Evolutionary conservation across 2,329 filamentous ascomycete genomes (phyloP).

Genomic region (Knoxdaviesia capensis): DNA sequence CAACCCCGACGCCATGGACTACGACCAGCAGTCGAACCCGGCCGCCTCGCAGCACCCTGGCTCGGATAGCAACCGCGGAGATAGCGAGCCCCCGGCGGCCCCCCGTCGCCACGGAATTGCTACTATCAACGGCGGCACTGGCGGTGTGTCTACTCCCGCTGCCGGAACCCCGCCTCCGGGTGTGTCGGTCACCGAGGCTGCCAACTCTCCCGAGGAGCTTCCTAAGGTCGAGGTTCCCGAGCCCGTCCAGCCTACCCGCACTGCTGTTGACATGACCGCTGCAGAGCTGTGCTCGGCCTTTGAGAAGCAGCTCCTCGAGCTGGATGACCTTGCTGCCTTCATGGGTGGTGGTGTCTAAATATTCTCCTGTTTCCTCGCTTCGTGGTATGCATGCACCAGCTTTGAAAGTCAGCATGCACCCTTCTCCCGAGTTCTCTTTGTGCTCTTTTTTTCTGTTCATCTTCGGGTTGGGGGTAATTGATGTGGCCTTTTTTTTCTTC

Average conservation of each 20-base stretch:
- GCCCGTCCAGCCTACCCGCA: slow-evolving; percentile 5
- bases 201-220: slow-evolving; percentile 4
- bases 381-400: too few relatives aligned
- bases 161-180: slow-evolving; percentile 22
- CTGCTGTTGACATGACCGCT: slow-evolving; percentile 31
- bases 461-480: not conserved
- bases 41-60: slow-evolving; percentile 14
- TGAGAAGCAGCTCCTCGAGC: slow-evolving; percentile 36
- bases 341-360: slow-evolving; percentile 38
- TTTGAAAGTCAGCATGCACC: not conserved
- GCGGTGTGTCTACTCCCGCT: slow-evolving; percentile 23
- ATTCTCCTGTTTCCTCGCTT: not conserved
- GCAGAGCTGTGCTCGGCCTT: slow-evolving; percentile 37
- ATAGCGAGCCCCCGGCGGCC: slow-evolving; percentile 28
- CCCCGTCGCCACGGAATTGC: slow-evolving; percentile 32
- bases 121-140: slow-evolving; percentile 37
- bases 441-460: not conserved
- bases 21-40: slow-evolving; percentile 21
- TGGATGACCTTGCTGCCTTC: slow-evolving; percentile 40
- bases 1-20: slow-evolving; percentile 36
- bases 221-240: slow-evolving; percentile 7
- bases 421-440: not conserved
- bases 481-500: not conserved
- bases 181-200: not conserved
- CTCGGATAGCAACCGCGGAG: slow-evolving; percentile 22